Evolutionary conservation across 768 basidiomycete species (phyloP).

Genomic region (Gloeopeniophorella convolvens): DNA sequence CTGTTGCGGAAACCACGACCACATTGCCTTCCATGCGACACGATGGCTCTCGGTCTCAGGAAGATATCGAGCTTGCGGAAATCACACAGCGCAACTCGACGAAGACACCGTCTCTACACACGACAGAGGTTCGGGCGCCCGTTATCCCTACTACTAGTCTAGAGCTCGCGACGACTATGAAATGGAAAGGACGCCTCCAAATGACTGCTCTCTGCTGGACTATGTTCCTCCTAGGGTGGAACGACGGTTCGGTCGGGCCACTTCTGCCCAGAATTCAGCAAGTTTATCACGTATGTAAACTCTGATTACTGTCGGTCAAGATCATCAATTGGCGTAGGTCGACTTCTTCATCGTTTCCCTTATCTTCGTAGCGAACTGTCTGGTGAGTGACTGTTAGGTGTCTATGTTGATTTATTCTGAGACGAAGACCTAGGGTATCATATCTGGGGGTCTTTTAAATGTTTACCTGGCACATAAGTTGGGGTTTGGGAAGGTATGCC

Average conservation of each 20-base stretch:
- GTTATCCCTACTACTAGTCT: too few relatives aligned
- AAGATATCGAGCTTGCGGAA: too few relatives aligned
- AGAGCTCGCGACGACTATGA: not conserved
- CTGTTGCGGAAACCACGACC: too few relatives aligned
- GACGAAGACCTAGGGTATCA: not conserved
- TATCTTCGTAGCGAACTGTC: constrained; percentile 10
- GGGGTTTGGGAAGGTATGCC: constrained; percentile 6
- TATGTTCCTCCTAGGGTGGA: constrained; percentile 18
- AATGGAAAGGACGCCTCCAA: not conserved
- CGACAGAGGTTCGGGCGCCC: too few relatives aligned
- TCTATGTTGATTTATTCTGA: not conserved
- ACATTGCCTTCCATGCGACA: too few relatives aligned
- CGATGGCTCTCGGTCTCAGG: too few relatives aligned
- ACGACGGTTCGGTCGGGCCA: constrained; percentile 17
- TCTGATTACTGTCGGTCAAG: not conserved
- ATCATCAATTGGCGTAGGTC: constrained; percentile 2
- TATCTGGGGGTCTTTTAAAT: not conserved
- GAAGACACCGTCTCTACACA: too few relatives aligned
- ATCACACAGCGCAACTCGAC: too few relatives aligned
- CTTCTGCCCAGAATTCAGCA: constrained; percentile 18
- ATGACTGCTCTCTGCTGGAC: constrained; percentile 5
- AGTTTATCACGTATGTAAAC: constrained; percentile 9
- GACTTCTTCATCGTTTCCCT: constrained; percentile 19
- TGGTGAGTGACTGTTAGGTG: not conserved
- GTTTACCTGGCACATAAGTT: not conserved